Evolutionary conservation across 73 alveolate genomes (phyloP), one percentile per base, ranked within the genome.

Genomic region (Uronychia setigera): DNA sequence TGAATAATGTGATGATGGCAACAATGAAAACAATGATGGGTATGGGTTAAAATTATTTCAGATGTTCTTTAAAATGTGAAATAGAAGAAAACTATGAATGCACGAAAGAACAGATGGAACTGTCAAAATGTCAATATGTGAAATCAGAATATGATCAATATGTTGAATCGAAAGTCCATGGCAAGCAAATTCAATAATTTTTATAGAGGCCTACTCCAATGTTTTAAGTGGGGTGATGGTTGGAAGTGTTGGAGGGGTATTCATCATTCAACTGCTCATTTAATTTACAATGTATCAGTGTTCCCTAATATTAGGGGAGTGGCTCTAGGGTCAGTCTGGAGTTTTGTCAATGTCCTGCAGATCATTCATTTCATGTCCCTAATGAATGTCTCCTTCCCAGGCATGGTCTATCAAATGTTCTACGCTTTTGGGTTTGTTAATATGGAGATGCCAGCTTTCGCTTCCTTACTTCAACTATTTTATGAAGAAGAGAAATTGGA

Each of bases 1-100:
- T 46, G 67, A 46, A 46, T 19, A 80, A 27, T 80, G 87, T 80
- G 87, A 80, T 80, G 87, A 80, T 58, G 87, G 87, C 26, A 80
- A 80, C 33, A 27, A 9, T 14, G 1, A 19, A n/a, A 35, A 33
- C 11, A 19, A 9, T 11, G 84, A 78, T 33, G 84, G 84, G 34
- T 78, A 59, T 76, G 59, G 31, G n/a, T n/a, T n/a, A 46, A 46
- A 46, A 46, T 19, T 5, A 46, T 46, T 19, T 46, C 67, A 46
- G 67, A 46, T 46, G 67, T 19, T 46, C 67, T 78, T 78, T 76
- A 1, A 1, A 31, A 1, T 78, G 84, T 25, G 1, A 78, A 25
- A 31, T 78, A 33, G 85, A 78, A 78, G 33, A 34, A 34, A 76
- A 76, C 11, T 78, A 32, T 33, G 76, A 13, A 0, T 78, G 85